Base-by-base conservation (phyloP, 176 grass and related monocot genomes). In the Carex littledalei region DNA sequence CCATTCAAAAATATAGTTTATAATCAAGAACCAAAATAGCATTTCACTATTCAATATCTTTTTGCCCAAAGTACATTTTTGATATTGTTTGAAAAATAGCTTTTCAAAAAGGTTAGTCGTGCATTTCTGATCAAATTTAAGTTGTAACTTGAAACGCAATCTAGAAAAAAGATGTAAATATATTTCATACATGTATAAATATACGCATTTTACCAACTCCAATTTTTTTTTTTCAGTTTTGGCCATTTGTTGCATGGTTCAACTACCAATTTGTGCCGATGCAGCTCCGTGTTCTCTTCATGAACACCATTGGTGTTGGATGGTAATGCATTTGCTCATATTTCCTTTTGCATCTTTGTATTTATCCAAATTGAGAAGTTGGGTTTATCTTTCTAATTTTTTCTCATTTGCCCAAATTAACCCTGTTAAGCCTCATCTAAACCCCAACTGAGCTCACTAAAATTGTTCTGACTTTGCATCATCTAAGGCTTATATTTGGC, bases 181-280 rank as follows among this genome's bases (percentile, higher is more conserved):
- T 22, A 41, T 75, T 54, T 47, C 1, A 21, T 78, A 58, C 56
- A 58, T 80, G 16, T 2, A 12, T 39, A 47, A 10, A 62, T 39
- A 39, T 81, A 43, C 41, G 2, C 2, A 53, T 69, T 54, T 70
- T 79, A 67, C 8, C 67, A n/a, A 61, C 56, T 61, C 26, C 24
- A 20, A 71, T 86, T 84, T 39, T 85, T 84, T 39, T 85, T 24
- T 71, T 79, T 73, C 83, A 91, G 89, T 91, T 88, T 63, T 91
- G 89, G 89, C 89, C 85, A 45, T 65, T 90, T 80, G 81, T 90
- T 84, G 61, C 81, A 37, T 90, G 81, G 85, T 59, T 90, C 53
- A 87, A 87, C 63, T 85, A 90, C 62, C 74, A 87, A 22, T 90
- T 84, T 34, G 86, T 90, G 85, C 89, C 89, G 50, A 64, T 84